A percentile compares a stretch with the other conserved stretches of the same genome.
phyloP scores from a whole-genome alignment of 2,329 filamentous ascomycete genomes.

The Aureobasidium zeae region DNA sequence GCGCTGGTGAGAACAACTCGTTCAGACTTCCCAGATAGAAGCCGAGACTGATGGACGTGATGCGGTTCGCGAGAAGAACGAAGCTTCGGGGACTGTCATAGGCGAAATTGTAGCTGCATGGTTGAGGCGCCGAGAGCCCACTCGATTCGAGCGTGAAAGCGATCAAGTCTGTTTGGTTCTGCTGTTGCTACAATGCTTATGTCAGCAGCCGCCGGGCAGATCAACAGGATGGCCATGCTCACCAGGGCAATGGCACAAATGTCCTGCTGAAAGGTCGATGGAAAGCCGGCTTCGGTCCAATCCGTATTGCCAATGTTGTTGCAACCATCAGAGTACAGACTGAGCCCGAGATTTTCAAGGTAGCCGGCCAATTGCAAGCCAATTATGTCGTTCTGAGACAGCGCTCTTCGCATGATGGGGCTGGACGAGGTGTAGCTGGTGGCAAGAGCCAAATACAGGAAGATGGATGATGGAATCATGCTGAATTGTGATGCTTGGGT shows the following conservation, averaged over 20 bases:
- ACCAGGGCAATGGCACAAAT: constrained; percentile 23
- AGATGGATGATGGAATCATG: background rate
- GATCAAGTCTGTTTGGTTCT: constrained; percentile 4
- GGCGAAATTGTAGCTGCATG: constrained; percentile 25
- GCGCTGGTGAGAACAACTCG: constrained; percentile 19
- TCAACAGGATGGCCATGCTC: background rate
- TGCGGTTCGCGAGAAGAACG: constrained; percentile 26
- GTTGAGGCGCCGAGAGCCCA: constrained; percentile 21
- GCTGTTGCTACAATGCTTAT: constrained; percentile 1
- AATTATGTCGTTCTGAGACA: constrained; percentile 17
- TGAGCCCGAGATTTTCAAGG: constrained; percentile 26
- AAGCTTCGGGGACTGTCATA: constrained; percentile 23
- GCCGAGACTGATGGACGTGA: constrained; percentile 25
- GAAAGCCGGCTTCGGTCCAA: constrained; percentile 23
- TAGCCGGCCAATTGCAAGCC: constrained; percentile 25
- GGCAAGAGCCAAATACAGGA: background rate
- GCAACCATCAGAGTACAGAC: constrained; percentile 24
- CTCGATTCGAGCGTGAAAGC: constrained; percentile 20
- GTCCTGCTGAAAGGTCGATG: constrained; percentile 26
- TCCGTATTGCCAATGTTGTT: constrained; percentile 23
- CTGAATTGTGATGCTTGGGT: background rate
- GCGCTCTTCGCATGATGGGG: constrained; percentile 9
- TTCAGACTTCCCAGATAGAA: constrained; percentile 25
- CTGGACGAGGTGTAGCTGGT: background rate
- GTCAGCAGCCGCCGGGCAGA: background rate